These are phyloP conservation scores for Penicillium sp. DNA, from an alignment of 2,329 filamentous ascomycete genomes.

Conservation along the genomic window DNA sequence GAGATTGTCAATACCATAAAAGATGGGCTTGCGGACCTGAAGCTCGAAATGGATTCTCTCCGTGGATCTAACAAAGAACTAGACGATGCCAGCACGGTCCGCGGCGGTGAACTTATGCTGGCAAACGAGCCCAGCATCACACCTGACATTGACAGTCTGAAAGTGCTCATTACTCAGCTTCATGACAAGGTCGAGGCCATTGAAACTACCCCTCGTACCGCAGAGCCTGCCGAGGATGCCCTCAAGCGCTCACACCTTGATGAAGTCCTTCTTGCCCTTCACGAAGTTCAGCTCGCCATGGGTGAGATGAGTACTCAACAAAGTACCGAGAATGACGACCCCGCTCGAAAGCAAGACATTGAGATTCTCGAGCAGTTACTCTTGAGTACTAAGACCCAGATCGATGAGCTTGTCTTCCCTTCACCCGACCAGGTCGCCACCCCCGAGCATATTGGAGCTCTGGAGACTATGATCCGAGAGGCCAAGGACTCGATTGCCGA, in stretches of 20 bases:
- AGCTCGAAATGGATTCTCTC: slow-evolving; percentile 73
- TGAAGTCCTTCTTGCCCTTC: slow-evolving; percentile 45
- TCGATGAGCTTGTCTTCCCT: slow-evolving; percentile 71
- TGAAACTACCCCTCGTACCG: slow-evolving; percentile 48
- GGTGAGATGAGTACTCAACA: slow-evolving; percentile 49
- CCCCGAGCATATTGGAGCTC: slow-evolving; percentile 57
- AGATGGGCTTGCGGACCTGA: slow-evolving; percentile 72
- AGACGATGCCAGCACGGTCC: slow-evolving; percentile 51
- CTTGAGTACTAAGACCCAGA: slow-evolving; percentile 79
- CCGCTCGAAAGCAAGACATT: slow-evolving; percentile 75
- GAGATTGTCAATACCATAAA: slow-evolving; percentile 87
- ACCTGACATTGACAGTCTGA: slow-evolving; percentile 76
- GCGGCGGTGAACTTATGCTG: slow-evolving; percentile 58
- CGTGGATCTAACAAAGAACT: slow-evolving; percentile 53
- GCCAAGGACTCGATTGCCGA: slow-evolving; percentile 70
- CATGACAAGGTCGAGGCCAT: slow-evolving; percentile 80
- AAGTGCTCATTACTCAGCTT: slow-evolving; percentile 76
- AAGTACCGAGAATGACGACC: slow-evolving; percentile 45
- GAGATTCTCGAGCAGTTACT: slow-evolving; percentile 88
- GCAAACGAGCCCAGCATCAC: slow-evolving; percentile 45
- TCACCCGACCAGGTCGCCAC: slow-evolving; percentile 66
- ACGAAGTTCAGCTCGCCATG: slow-evolving; percentile 59
- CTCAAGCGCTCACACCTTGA: slow-evolving; percentile 49
- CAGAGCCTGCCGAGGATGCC: slow-evolving; percentile 40
- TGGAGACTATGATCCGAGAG: slow-evolving; percentile 69